Percentiles rank a stretch among this genome's conserved stretches.
Conservation (phyloP, 352 stramenopile species). For the Phytopythium boreale region DNA sequence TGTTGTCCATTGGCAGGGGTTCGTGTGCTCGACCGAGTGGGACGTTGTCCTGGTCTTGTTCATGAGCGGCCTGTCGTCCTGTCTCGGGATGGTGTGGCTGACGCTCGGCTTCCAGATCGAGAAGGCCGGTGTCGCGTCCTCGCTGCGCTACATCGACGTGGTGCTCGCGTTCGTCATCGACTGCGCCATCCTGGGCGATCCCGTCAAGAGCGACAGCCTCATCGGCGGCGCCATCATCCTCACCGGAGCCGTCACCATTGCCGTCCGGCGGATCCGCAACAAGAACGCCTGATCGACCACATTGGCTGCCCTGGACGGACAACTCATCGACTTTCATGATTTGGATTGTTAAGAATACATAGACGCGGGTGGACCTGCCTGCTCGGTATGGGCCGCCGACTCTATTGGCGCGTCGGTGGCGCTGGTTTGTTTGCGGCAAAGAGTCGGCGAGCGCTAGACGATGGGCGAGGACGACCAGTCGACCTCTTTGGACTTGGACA, state of each 20-base stretch:
- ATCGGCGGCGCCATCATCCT: slow-evolving; percentile 34
- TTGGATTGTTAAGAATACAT: slow-evolving; percentile 5
- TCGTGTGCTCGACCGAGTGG: slow-evolving; percentile 6
- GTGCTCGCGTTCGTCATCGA: slow-evolving; percentile 41
- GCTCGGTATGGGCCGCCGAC: background rate
- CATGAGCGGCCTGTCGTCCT: slow-evolving; percentile 29
- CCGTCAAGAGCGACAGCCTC: slow-evolving; percentile 21
- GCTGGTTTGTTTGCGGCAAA: background rate
- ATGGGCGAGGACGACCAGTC: slow-evolving; percentile 25
- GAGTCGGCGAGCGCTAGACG: slow-evolving; percentile 13
- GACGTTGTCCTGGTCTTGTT: slow-evolving; percentile 24
- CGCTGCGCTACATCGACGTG: slow-evolving; percentile 42
- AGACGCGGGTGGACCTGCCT: background rate
- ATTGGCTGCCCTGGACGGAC: background rate
- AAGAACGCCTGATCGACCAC: background rate
- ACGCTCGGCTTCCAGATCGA: slow-evolving; percentile 37
- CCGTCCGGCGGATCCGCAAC: slow-evolving; percentile 14
- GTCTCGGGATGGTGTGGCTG: slow-evolving; percentile 33
- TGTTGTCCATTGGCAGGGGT: background rate
- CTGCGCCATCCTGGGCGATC: slow-evolving; percentile 22
- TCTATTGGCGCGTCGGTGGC: background rate
- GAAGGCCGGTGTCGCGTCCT: slow-evolving; percentile 32
- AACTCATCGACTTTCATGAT: background rate
- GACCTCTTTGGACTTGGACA: slow-evolving; percentile 24
- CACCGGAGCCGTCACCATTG: slow-evolving; percentile 23